Conservation (phyloP, 805 yeast species). For the Ascoidea asiatica region DNA sequence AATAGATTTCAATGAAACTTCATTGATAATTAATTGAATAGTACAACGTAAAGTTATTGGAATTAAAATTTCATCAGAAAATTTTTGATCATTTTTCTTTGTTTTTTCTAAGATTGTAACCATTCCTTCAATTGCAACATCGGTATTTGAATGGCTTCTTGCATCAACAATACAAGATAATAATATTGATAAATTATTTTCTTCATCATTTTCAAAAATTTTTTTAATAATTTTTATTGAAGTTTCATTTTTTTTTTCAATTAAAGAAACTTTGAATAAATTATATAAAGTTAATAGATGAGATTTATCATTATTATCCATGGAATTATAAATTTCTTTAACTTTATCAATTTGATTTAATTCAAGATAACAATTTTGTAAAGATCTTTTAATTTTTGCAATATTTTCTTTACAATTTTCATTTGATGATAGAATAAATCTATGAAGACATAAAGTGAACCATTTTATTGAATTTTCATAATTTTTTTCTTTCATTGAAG, state of each 20-base stretch:
- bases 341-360: constrained; percentile 13
- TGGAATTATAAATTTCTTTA: constrained; percentile 11
- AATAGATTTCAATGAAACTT: constrained; percentile 6
- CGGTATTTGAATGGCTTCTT: constrained; percentile 13
- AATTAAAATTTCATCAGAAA: constrained; percentile 10
- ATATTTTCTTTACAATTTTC: constrained; percentile 13
- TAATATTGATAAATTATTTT: constrained; percentile 19
- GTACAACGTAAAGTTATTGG: constrained; percentile 19
- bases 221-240: constrained; percentile 18
- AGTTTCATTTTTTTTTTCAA: constrained; percentile 9
- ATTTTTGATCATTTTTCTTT: constrained; percentile 11
- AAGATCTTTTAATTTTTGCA: constrained; percentile 22
- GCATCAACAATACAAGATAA: constrained; percentile 21
- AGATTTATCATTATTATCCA: constrained; percentile 14
- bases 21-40: constrained; percentile 18
- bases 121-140: constrained; percentile 16
- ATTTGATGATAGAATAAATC: constrained; percentile 3
- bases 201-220: constrained; percentile 21
- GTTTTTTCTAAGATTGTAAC: constrained; percentile 16
- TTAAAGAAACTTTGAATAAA: constrained; percentile 15
- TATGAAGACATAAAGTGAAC: constrained; percentile 10
- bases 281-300: constrained; percentile 21
- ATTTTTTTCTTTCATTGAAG: constrained; percentile 13
- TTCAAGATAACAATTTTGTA: constrained; percentile 18
- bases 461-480: constrained; percentile 8